These are phyloP conservation scores for Celoporthe dispersa DNA, from an alignment of 2,329 filamentous ascomycete genomes.

Conservation along the genomic window DNA sequence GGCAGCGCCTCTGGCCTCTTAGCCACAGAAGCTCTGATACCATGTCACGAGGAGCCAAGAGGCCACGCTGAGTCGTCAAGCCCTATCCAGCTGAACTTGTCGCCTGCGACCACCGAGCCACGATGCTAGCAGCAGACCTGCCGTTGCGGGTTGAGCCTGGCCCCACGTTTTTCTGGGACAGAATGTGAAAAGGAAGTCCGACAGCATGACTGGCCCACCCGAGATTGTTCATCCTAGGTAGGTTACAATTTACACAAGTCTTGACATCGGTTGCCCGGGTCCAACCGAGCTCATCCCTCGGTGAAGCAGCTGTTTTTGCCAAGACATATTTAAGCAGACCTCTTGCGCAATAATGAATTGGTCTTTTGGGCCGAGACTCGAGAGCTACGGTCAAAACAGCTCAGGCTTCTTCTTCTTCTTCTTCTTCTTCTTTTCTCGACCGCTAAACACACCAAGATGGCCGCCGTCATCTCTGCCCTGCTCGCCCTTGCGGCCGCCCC, in stretches of 20 bases:
- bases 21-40: slow-evolving; percentile 8
- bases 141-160: slow-evolving; percentile 15
- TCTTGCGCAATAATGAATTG: background rate
- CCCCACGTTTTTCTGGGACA: slow-evolving; percentile 7
- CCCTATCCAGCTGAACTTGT: background rate
- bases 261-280: background rate
- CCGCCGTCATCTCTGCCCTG: slow-evolving; percentile 8
- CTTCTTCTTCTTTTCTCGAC: background rate
- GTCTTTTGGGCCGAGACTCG: background rate
- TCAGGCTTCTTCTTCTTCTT: background rate
- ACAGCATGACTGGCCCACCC: background rate
- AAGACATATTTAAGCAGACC: slow-evolving; percentile 14
- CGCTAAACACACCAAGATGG: slow-evolving; percentile 8
- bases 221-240: slow-evolving; percentile 12
- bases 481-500: slow-evolving; percentile 19
- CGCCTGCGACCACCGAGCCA: background rate
- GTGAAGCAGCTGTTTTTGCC: background rate
- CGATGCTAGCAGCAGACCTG: slow-evolving; percentile 12
- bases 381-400: background rate
- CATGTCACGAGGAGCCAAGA: slow-evolving; percentile 3
- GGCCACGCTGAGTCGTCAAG: background rate
- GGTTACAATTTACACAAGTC: slow-evolving; percentile 9
- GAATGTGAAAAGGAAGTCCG: slow-evolving; percentile 2
- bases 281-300: background rate
- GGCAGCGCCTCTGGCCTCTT: slow-evolving; percentile 1